These are phyloP conservation scores for Viridothelium virens DNA, from an alignment of 495 filamentous ascomycete species.

Conservation along the genomic window DNA sequence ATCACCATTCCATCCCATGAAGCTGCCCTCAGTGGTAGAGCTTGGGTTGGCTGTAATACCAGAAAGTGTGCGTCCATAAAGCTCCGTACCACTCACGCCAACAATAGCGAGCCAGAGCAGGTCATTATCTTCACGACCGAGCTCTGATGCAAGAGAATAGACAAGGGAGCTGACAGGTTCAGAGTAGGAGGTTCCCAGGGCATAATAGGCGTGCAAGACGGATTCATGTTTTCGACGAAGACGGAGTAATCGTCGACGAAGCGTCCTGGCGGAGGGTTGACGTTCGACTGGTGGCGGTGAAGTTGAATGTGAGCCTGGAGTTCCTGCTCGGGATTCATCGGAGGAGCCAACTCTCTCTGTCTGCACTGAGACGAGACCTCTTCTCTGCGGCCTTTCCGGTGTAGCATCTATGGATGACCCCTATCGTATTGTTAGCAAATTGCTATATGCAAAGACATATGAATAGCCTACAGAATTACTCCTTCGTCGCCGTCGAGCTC, in stretches of 20 bases:
- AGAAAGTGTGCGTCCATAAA: constrained; percentile 77
- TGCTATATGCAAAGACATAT: background rate
- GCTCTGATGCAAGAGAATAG: constrained; percentile 88
- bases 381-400: constrained; percentile 32
- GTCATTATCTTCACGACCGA: constrained; percentile 94
- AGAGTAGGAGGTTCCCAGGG: constrained; percentile 78
- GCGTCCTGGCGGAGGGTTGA: constrained; percentile 54
- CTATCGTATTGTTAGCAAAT: constrained; percentile 36
- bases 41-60: constrained; percentile 61
- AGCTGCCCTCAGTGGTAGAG: constrained; percentile 41
- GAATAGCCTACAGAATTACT: constrained; percentile 68
- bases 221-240: constrained; percentile 68
- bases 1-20: constrained; percentile 71
- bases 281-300: constrained; percentile 50
- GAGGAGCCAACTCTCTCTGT: constrained; percentile 28
- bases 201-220: constrained; percentile 70
- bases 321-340: constrained; percentile 40
- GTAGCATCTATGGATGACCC: constrained; percentile 49
- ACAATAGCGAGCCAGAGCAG: constrained; percentile 91
- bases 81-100: constrained; percentile 81
- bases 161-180: constrained; percentile 90
- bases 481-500: constrained; percentile 68
- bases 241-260: constrained; percentile 64
- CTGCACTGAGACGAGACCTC: background rate
- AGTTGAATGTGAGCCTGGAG: constrained; percentile 44